phyloP scores from a whole-genome alignment of 2,329 filamentous ascomycete genomes.

The Phialemoniopsis sp. region DNA sequence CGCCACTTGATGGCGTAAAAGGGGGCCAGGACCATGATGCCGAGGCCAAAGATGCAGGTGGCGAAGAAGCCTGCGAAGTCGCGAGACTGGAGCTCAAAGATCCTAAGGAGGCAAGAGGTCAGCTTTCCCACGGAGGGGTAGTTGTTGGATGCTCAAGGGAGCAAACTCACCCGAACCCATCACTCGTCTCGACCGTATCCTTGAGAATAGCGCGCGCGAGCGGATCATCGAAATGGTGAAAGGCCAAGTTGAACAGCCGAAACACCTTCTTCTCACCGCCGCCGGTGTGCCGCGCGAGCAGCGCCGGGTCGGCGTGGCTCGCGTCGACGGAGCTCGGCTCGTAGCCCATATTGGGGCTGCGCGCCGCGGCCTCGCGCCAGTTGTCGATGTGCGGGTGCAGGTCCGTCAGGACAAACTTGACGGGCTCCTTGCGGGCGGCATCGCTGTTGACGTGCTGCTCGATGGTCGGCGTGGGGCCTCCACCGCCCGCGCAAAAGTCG shows the following conservation, averaged over 20 bases:
- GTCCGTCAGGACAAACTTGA: conserved; percentile 62
- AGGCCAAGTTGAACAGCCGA: conserved; percentile 68
- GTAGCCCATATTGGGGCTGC: conserved; percentile 54
- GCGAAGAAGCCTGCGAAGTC: conserved; percentile 49
- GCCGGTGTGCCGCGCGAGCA: conserved; percentile 25
- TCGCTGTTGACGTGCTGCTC: conserved; percentile 54
- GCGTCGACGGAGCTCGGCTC: conserved; percentile 62
- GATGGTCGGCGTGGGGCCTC: conserved; percentile 64
- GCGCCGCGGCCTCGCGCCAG: conserved; percentile 50
- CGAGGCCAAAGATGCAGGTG: conserved; percentile 44
- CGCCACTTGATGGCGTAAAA: conserved; percentile 48
- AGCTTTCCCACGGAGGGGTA: too few species aligned
- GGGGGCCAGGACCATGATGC: conserved; percentile 46
- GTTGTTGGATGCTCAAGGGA: too few species aligned
- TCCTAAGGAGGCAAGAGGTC: too few species aligned
- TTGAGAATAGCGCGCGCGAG: conserved; percentile 56
- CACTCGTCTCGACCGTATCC: conserved; percentile 60
- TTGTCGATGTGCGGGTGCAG: conserved; percentile 58
- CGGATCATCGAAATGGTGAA: conserved; percentile 71
- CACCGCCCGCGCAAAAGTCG: conserved; percentile 73
- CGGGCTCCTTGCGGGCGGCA: conserved; percentile 18
- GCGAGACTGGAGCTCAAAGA: conserved; percentile 73
- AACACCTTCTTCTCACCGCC: conserved; percentile 49
- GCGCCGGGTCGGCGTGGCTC: conserved; percentile 46
- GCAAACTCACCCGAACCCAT: conserved; percentile 53